phyloP scores from a whole-genome alignment of 208 protist species.

The Trypanosoma lewisi region DNA sequence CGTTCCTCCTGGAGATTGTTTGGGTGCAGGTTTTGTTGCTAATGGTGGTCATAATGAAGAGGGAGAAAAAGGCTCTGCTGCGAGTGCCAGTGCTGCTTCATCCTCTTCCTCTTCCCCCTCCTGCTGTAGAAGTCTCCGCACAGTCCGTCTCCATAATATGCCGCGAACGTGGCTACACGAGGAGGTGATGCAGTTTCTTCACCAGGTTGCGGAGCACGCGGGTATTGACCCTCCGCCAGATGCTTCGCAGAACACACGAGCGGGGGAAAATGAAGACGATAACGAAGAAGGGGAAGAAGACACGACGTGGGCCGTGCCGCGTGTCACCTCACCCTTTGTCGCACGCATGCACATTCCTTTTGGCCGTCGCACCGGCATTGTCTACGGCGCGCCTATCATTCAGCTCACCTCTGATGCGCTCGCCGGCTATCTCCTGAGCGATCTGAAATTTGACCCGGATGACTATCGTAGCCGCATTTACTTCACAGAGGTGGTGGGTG shows the following conservation, averaged over 20 bases:
- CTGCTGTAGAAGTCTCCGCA: conserved; percentile 3
- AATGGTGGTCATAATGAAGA: neutral
- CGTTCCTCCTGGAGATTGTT: neutral
- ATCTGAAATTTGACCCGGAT: conserved; percentile 58
- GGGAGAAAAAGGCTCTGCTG: neutral
- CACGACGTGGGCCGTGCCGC: conserved; percentile 30
- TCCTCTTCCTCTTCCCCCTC: neutral
- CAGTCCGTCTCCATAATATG: conserved; percentile 67
- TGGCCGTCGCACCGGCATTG: conserved; percentile 78
- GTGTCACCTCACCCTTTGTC: conserved; percentile 61
- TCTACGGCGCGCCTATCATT: conserved; percentile 66
- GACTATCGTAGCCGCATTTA: conserved; percentile 79
- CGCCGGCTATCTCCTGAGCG: conserved; percentile 45
- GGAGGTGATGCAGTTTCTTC: conserved; percentile 79
- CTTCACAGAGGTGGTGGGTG: conserved; percentile 41
- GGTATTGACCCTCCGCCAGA: conserved; percentile 40
- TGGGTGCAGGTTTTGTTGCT: neutral
- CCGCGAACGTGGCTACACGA: conserved; percentile 82
- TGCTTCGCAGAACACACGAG: neutral
- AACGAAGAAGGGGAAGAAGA: conserved; percentile 29
- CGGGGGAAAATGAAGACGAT: neutral
- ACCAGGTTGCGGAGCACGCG: conserved; percentile 65
- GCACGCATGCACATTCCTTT: conserved; percentile 67
- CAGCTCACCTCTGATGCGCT: conserved; percentile 55
- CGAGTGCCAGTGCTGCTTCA: neutral